A percentile compares a stretch with the other conserved stretches of the same genome.
phyloP scores from a whole-genome alignment of 345 rosid genomes.

The Gossypium sturtianum region DNA sequence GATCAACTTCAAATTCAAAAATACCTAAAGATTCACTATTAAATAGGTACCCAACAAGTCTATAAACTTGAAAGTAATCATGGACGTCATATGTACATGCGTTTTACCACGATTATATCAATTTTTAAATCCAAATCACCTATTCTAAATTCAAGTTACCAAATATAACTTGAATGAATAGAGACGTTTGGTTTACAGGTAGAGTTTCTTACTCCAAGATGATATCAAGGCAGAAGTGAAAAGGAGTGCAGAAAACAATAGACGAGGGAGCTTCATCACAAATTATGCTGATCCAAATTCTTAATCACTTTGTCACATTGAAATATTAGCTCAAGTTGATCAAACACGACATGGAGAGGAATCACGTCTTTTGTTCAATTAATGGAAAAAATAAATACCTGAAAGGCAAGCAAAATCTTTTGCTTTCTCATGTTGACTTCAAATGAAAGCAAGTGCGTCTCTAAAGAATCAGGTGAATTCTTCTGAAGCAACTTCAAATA shows the following conservation, averaged over 20 bases:
- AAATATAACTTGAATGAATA: neutral
- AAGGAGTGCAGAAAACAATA: neutral
- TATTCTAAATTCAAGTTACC: neutral
- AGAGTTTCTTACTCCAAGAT: neutral
- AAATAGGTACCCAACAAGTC: neutral
- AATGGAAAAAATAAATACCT: conserved; percentile 38
- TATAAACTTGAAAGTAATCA: neutral
- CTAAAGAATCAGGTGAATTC: conserved; percentile 72
- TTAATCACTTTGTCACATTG: neutral
- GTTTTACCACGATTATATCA: neutral
- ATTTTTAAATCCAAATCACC: neutral
- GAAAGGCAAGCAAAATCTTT: conserved; percentile 83
- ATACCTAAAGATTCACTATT: neutral
- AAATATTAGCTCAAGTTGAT: neutral
- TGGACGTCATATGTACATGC: neutral
- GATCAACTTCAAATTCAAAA: neutral
- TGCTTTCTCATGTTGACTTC: conserved; percentile 94
- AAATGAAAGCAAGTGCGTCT: conserved; percentile 93
- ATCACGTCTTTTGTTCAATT: neutral
- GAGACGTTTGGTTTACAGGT: neutral
- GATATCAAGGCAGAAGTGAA: neutral
- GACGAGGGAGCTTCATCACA: neutral
- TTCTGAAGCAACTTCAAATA: conserved; percentile 91
- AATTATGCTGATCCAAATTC: neutral
- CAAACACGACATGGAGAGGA: neutral